Conservation (phyloP, 495 filamentous ascomycete genomes). For the Neurospora tetrasperma region DNA sequence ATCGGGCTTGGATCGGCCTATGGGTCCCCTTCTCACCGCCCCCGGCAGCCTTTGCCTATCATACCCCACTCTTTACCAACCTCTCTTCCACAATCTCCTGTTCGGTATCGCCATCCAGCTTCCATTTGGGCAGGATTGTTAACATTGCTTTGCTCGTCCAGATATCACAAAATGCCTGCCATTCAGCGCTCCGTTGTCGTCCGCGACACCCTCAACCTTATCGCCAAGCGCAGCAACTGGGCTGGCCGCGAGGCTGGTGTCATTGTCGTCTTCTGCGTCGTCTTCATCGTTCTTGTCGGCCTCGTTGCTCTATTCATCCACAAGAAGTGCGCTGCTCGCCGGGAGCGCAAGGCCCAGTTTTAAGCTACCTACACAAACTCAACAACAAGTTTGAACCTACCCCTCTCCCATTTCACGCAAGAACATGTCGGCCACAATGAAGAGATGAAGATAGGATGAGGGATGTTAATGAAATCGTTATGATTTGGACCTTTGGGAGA, state of each 20-base stretch:
- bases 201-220: conserved; percentile 32
- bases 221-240: conserved; percentile 45
- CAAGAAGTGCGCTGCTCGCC: conserved; percentile 30
- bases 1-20: background rate
- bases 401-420: background rate
- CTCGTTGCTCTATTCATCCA: conserved; percentile 37
- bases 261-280: conserved; percentile 49
- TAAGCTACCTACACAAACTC: conserved; percentile 1
- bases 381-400: background rate
- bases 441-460: background rate
- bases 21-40: background rate
- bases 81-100: background rate
- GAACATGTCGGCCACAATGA: background rate
- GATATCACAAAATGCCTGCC: conserved; percentile 32
- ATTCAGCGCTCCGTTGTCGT: conserved; percentile 37
- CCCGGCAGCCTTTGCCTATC: background rate
- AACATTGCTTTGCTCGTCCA: background rate
- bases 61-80: background rate
- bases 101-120: background rate
- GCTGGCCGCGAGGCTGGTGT: conserved; percentile 41
- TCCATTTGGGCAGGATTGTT: background rate
- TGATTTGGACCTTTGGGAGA: background rate
- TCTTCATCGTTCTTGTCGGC: conserved; percentile 41
- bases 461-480: background rate
- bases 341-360: conserved; percentile 21